Evolutionary conservation across 2,329 filamentous ascomycete genomes (phyloP), one percentile per base, ranked within the genome.

Genomic region (Hymenoscyphus infarciens): DNA sequence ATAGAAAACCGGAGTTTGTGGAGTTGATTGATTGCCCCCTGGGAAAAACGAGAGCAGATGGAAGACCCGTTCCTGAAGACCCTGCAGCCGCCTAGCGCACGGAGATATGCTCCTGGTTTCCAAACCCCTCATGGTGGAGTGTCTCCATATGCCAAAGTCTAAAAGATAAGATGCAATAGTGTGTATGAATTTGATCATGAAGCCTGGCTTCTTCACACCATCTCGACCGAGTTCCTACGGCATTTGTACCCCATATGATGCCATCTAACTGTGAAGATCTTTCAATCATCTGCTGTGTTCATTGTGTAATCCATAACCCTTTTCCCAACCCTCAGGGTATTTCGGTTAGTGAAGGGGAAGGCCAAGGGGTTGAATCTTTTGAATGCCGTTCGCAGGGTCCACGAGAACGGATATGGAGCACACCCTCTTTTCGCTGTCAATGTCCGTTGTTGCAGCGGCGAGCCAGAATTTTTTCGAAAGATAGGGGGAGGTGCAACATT

Each of bases 21-120:
- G 33, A 35, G 33, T 31, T 31, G 29, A 13, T 11, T 11, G 13
- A 35, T 35, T 35, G 13, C 8, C 8, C n/a, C 39, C 39, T 42
- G 15, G 39, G 16, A 7, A 42, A 19, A 42, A n/a, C n/a, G n/a
- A 42, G 15, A 42, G 39, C n/a, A 42, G n/a, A 42, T 3, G 15
- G 29, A 16, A 16, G n/a, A 42, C 39, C 25, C 27, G 39, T 52
- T 59, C 39, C 57, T 59, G 57, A 59, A 59, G 57, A 49, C 57
- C 42, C 57, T 59, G 57, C 57, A 59, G 42, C 25, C 39, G 27
- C 16, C 57, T 52, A 29, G 57, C 57, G 35, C 39, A 25, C 16
- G n/a, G 39, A 42, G 39, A 42, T 35, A 35, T 13, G 33, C 33
- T 35, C 33, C 33, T 35, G 33, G 33, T 35, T 35, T 35, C 33